Evolutionary conservation across 495 filamentous ascomycete species (phyloP), one percentile per base, ranked within the genome.

Genomic region (Penicillium dipodomyicola): DNA sequence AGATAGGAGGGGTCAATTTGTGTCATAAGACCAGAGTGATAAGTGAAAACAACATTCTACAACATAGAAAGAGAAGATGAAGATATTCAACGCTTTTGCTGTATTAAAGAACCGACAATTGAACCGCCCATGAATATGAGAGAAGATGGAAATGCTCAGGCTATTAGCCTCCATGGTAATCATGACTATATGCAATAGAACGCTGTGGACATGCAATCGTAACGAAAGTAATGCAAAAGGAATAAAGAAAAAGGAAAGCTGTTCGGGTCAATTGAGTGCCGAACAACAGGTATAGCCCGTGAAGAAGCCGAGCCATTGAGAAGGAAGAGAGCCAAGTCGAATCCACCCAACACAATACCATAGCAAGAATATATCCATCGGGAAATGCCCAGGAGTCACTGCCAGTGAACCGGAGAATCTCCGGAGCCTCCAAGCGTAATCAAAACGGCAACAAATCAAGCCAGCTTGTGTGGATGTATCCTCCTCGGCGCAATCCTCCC

Each of bases 101-200:
- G 54, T 42, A 48, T 46, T 20, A 49, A 41, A 57, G 9, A 61
- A 35, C 43, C 15, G 23, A 25, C 7, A 55, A 30, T 29, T 41
- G 45, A 54, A 23, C 52, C 52, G 32, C 52, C 52, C 52, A 25
- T 25, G 17, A 48, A 42, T 52, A 47, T 33, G 35, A 60, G 15
- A 48, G 39, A 33, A 39, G 51, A 53, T 25, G 40, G 43, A 27
- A 40, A 50, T 43, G 57, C 29, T 39, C 41, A 44, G 52, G 39
- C 29, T n/a, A 35, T 44, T 9, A 4, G 32, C 50, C 50, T 22
- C 39, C 5, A 39, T 41, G 35, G 35, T 33, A 32, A 17, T 40
- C 40, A 42, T 41, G 40, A 47, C 50, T 56, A 44, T 37, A 63
- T 64, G 62, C 62, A 65, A 58, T 54, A 19, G 27, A 65, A 62